phyloP scores from a whole-genome alignment of 1,284 basidiomycete species.

The Baeospora myosura region DNA sequence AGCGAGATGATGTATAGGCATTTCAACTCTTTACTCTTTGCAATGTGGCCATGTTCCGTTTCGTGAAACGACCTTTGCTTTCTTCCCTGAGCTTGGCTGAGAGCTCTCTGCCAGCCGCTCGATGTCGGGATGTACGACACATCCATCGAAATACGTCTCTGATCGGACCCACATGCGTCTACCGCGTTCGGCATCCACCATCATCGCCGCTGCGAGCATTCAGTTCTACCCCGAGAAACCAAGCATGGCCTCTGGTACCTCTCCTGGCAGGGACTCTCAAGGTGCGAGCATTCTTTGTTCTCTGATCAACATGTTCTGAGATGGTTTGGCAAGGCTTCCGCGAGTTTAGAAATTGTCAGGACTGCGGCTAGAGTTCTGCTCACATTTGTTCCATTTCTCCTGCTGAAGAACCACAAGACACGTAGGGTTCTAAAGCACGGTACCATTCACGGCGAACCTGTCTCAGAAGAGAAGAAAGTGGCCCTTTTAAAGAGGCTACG shows the following conservation, averaged over 20 bases:
- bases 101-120: too few relatives aligned
- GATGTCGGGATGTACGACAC: too few relatives aligned
- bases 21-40: too few relatives aligned
- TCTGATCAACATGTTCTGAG: background rate
- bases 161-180: too few relatives aligned
- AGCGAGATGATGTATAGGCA: too few relatives aligned
- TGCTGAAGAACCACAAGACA: conserved; percentile 49
- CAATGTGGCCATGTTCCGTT: too few relatives aligned
- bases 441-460: conserved; percentile 39
- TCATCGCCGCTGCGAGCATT: too few relatives aligned
- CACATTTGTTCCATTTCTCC: conserved; percentile 62
- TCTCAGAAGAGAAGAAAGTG: conserved; percentile 44
- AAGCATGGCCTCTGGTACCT: conserved; percentile 22
- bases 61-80: too few relatives aligned
- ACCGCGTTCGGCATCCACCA: too few relatives aligned
- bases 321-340: background rate
- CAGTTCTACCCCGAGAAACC: conserved; percentile 29
- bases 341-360: conserved; percentile 28
- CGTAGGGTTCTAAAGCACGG: conserved; percentile 47
- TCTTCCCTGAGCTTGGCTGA: too few relatives aligned
- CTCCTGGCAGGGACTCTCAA: conserved; percentile 34
- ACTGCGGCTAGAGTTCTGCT: conserved; percentile 62
- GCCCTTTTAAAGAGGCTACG: conserved; percentile 40
- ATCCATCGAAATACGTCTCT: too few relatives aligned
- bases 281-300: conserved; percentile 18